Evolutionary conservation across 192 early-diverging fungal genomes (phyloP).

Genomic region (Rhizoclosmatium sp.): DNA sequence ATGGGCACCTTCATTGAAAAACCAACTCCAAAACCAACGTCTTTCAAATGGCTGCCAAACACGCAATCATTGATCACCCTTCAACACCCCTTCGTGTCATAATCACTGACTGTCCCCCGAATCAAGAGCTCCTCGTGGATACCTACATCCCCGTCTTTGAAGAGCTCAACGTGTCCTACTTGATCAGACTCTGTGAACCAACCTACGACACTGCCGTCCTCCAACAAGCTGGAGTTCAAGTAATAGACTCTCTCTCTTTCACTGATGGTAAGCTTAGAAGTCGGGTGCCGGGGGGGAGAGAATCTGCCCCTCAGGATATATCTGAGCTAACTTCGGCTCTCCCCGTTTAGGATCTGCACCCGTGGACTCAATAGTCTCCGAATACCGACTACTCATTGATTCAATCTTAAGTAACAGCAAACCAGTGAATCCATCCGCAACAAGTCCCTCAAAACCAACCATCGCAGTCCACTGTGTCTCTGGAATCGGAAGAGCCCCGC

Average conservation of each 20-base stretch:
- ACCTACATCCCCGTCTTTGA: constrained; percentile 37
- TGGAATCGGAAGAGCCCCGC: constrained; percentile 93
- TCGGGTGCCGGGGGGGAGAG: too few relatives aligned
- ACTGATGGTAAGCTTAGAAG: constrained; percentile 70
- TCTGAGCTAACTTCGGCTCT: background rate
- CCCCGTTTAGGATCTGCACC: constrained; percentile 59
- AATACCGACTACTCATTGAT: constrained; percentile 69
- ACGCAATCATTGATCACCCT: constrained; percentile 19
- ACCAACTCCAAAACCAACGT: too few relatives aligned
- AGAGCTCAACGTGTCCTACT: constrained; percentile 64
- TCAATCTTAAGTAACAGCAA: background rate
- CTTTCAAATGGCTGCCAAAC: background rate
- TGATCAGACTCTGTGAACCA: constrained; percentile 88
- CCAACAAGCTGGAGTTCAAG: constrained; percentile 66
- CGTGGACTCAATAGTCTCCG: constrained; percentile 21
- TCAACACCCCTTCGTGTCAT: constrained; percentile 20
- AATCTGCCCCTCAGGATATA: too few relatives aligned
- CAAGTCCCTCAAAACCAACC: constrained; percentile 25
- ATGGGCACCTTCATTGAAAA: too few relatives aligned
- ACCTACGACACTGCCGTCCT: constrained; percentile 72
- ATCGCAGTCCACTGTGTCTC: constrained; percentile 39
- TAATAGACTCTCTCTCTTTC: constrained; percentile 83
- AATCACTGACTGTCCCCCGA: constrained; percentile 40
- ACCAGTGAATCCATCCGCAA: background rate
- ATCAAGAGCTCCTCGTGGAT: constrained; percentile 3